Evolutionary conservation across 2,329 filamentous ascomycete genomes (phyloP).

Genomic region (Bisporella sp.): DNA sequence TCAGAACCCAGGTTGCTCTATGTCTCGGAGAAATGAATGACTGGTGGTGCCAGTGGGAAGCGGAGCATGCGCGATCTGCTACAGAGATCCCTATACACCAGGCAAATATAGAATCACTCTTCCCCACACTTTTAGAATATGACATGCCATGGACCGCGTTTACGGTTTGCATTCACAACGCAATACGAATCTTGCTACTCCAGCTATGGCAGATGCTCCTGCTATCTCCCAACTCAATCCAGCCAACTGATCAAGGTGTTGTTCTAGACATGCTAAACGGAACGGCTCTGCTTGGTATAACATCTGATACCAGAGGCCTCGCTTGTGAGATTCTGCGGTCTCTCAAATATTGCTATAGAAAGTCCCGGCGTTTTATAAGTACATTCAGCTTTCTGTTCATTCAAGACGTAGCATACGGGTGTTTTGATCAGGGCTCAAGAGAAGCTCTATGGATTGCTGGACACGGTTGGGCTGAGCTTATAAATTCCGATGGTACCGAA

Average conservation of each 20-base stretch:
- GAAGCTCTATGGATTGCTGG: conserved; percentile 25
- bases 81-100: conserved; percentile 1
- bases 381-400: conserved; percentile 8
- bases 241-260: not conserved
- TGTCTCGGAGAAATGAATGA: conserved; percentile 6
- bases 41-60: conserved; percentile 9
- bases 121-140: conserved; percentile 6
- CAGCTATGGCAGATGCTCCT: conserved; percentile 5
- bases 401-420: conserved; percentile 9
- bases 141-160: conserved; percentile 6
- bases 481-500: not conserved
- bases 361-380: conserved; percentile 5
- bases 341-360: conserved; percentile 6
- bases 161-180: conserved; percentile 3
- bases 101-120: not conserved
- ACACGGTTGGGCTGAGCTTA: not conserved
- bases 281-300: conserved; percentile 6
- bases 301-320: conserved; percentile 5
- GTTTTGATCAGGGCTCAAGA: conserved; percentile 6
- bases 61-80: not conserved
- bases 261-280: conserved; percentile 2
- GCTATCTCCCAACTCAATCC: not conserved
- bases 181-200: conserved; percentile 9
- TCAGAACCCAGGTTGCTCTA: conserved; percentile 3
- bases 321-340: conserved; percentile 5